Base-by-base conservation (phyloP, 2,329 filamentous ascomycete species). In the Hortaea sp. region DNA sequence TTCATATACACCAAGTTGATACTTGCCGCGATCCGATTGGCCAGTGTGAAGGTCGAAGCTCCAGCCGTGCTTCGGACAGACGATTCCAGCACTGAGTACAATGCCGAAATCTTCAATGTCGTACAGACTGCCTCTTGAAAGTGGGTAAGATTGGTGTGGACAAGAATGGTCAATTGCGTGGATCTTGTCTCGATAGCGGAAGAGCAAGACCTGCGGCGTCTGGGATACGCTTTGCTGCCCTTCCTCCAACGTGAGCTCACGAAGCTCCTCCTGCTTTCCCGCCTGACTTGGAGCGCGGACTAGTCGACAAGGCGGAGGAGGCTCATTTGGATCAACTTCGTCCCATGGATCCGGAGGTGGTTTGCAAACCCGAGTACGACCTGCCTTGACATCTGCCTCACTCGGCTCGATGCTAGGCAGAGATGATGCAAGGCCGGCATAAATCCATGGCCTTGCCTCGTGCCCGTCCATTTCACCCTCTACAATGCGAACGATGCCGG, bases 21-120 rank as follows among this genome's bases (percentile, higher is more conserved):
- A 85, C 40, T 64, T 75, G 1, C 75, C 80, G 0, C 80, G 73
- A 58, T 85, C 82, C 1, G 72, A 72, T 54, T 69, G 68, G 0
- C 82, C 82, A 0, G 81, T 77, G 44, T 78, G 76, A 2, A 85
- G 55, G 57, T 86, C 82, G 61, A 85, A 86, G 0, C 79, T 81
- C 82, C 82, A 86, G 4, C 71, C 77, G 50, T 85, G 82, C 51
- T 84, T 84, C 0, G 81, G 79, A 59, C 82, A 86, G 0, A 72
- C 75, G 3, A 86, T 65, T 0, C 81, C 82, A 0, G 78, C 72
- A 45, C 78, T 82, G 5, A 83, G 61, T 4, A 74, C 69, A 2
- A 83, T 66, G 0, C 82, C 82, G 58, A 85, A 86, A 49, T 86
- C 82, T 53, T 86, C 82, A 54, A 86, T 85, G 45, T 86, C 82